Base-by-base conservation (phyloP, 169 alveolate species). In the Plasmodium vivax region DNA sequence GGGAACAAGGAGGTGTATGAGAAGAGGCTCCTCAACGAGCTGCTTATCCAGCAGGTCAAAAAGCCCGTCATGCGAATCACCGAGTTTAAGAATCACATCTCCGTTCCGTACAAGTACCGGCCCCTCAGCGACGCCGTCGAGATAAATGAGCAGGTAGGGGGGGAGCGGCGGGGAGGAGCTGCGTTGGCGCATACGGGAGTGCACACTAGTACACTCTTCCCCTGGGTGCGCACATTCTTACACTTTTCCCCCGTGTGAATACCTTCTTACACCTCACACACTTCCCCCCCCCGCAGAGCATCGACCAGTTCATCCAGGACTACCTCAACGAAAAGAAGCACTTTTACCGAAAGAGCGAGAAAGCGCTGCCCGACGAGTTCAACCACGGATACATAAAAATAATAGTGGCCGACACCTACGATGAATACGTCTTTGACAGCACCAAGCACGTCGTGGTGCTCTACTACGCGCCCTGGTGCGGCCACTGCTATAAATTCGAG, bases 391-490 rank as follows among this genome's bases (percentile, higher is more conserved):
- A 92, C 75, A 71, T 92, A 83, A 92, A 92, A 92, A 92, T 92
- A 43, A 82, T 92, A 56, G 96, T 93, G 7, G 96, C 95, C 9
- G 94, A 84, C 47, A 98, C 96, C 95, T 98, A 98, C 85, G 98
- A 97, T 27, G 97, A 96, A 7, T 97, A 96, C 73, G 95, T 98
- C 30, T 79, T 95, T 16, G 83, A 82, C 43, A 95, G 93, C 56
- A 95, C 96, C 82, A 97, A 96, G 30, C 85, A 96, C 92, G 95
- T 98, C 54, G 95, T 98, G 81, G 98, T 98, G 30, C 97, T 98
- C 83, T 98, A 97, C 93, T 98, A 98, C 92, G 99, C 99, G 43
- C 99, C 99, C 12, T 98, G 99, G 99, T 95, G 97, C 83, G 98
- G 98, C n/a, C 99, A 98, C 90, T 98, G 99, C 96, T 97, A 98